Percentiles rank a stretch among this genome's conserved stretches.
Conservation (phyloP, 306 rosid species). For the Calophaca sinica region DNA sequence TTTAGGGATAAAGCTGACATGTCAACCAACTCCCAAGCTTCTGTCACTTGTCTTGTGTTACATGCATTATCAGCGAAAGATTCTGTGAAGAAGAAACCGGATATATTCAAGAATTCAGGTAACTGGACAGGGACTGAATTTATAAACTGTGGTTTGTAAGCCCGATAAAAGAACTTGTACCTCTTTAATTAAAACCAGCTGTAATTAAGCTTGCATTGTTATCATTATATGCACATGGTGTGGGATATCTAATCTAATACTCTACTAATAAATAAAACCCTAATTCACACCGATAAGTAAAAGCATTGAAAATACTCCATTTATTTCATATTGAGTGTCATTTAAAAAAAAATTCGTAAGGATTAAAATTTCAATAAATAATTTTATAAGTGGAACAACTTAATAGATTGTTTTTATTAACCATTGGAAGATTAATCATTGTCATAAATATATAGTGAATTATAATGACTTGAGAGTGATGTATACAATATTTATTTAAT, state of each 20-base stretch:
- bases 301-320: too few species aligned
- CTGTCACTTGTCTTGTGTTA: background rate
- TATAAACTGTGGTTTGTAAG: background rate
- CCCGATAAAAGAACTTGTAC: background rate
- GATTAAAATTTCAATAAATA: too few species aligned
- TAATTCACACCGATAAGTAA: too few species aligned
- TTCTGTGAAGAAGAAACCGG: conserved; percentile 8
- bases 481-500: too few species aligned
- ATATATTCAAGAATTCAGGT: background rate
- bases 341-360: too few species aligned
- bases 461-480: too few species aligned
- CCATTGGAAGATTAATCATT: too few species aligned
- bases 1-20: conserved; percentile 26
- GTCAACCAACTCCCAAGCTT: conserved; percentile 8
- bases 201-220: background rate
- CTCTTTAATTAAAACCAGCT: conserved; percentile 5
- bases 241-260: background rate
- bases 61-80: background rate
- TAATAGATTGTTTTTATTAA: too few species aligned
- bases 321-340: too few species aligned
- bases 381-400: too few species aligned
- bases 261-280: background rate
- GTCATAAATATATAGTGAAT: too few species aligned
- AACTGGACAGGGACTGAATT: too few species aligned
- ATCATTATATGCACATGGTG: background rate